Percentiles rank a stretch among this genome's conserved stretches.
Evolutionary conservation across 306 rosid genomes (phyloP).

Genomic region (Cucurbita ficifolia): DNA sequence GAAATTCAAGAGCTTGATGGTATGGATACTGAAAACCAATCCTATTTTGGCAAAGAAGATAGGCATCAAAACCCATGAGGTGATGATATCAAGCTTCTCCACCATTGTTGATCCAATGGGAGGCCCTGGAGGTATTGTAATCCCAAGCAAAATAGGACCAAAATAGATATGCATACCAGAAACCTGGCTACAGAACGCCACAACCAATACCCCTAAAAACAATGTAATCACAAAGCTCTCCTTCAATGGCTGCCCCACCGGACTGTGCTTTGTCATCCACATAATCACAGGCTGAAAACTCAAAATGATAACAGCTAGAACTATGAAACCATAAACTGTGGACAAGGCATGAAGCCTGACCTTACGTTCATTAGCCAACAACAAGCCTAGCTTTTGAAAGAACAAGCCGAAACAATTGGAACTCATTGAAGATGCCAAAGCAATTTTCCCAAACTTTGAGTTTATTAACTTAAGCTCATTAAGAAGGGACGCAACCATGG

Average conservation of each 20-base stretch:
- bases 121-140: conserved; percentile 17
- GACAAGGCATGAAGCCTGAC: not conserved
- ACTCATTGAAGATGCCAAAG: conserved; percentile 13
- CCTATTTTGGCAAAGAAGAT: conserved; percentile 16
- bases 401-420: not conserved
- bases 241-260: conserved; percentile 11
- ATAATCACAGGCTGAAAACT: not conserved
- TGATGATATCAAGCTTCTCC: conserved; percentile 16
- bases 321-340: not conserved
- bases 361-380: not conserved
- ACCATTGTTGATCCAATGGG: conserved; percentile 13
- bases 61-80: conserved; percentile 24
- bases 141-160: conserved; percentile 21
- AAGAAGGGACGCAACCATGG: conserved; percentile 14
- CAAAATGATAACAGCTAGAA: conserved; percentile 1
- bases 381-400: not conserved
- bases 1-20: not conserved
- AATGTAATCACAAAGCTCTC: not conserved
- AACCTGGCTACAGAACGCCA: conserved; percentile 13
- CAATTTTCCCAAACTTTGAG: conserved; percentile 18
- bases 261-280: conserved; percentile 12
- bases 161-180: conserved; percentile 13
- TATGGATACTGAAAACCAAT: not conserved
- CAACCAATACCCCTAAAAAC: conserved; percentile 7
- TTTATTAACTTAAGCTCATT: conserved; percentile 16